Base-by-base conservation (phyloP, 345 rosid species). In the Hibiscus mutabilis region DNA sequence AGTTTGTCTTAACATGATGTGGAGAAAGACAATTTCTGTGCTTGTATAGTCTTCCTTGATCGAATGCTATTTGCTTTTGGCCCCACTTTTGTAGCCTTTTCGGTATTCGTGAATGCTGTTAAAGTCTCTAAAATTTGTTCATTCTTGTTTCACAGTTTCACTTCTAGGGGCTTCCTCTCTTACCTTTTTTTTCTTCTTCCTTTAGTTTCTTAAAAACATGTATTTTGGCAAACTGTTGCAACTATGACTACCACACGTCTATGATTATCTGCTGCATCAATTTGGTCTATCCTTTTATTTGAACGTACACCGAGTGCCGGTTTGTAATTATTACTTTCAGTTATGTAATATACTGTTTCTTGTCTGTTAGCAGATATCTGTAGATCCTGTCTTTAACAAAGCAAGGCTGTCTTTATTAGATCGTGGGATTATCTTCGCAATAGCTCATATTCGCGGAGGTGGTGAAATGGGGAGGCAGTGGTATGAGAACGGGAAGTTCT, bases 391-490 rank as follows among this genome's bases (percentile, higher is more conserved):
- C 75, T 95, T 95, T 82, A 86, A 81, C 76, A 74, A 86, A 22
- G 82, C 97, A 68, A 91, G 92, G 79, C 75, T 95, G 40, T 90
- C 99, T 75, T 69, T 95, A 47, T 82, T 92, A 77, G 97, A 92
- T 82, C 95, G 99, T 63, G 97, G 99, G 63, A 89, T 95, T 71
- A 81, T 90, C 31, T 92, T 9, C 80, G 97, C 84, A 33, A 87
- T 92, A 21, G 97, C 99, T 75, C 98, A 94, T 72, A 74, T 94
- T 77, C 97, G 99, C 64, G 97, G 99, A 7, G 99, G 99, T 72
- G 97, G 97, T 69, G 99, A 92, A 82, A 87, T 95, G 92, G 97
- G 99, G 74, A 90, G 99, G 77, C 90, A 79, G 76, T 95, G 99
- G 99, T 92, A 95, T 68, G 99, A 95, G 82, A 85, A 87, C 64